phyloP scores from a whole-genome alignment of 768 basidiomycete genomes.

The Tylopilus subfusipes region DNA sequence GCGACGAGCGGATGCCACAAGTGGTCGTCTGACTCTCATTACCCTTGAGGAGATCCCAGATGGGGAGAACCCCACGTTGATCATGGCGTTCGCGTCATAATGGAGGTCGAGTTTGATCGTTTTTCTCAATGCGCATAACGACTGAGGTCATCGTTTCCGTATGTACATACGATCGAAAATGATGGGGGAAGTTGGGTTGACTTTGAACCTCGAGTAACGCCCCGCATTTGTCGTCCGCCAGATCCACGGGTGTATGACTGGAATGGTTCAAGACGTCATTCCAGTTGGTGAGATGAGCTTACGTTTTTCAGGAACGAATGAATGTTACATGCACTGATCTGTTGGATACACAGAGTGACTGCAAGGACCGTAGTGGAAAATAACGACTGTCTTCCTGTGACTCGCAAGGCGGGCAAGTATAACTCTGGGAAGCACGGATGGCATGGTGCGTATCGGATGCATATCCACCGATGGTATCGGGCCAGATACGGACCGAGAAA shows the following conservation, averaged over 20 bases:
- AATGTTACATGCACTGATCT: not conserved
- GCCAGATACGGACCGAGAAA: not conserved
- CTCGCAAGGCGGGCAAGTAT: not conserved
- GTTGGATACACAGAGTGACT: not conserved
- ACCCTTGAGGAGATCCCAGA: constrained; percentile 13
- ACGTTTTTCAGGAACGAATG: not conserved
- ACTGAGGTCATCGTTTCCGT: constrained; percentile 8
- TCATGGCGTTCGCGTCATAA: constrained; percentile 5
- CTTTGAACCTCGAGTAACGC: not conserved
- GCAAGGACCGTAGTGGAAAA: not conserved
- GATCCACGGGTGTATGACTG: constrained; percentile 2
- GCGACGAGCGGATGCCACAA: constrained; percentile 15
- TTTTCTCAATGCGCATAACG: not conserved
- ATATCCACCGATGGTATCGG: not conserved
- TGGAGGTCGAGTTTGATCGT: constrained; percentile 5
- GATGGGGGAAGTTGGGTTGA: not conserved
- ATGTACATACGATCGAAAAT: constrained; percentile 3
- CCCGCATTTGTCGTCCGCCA: constrained; percentile 1
- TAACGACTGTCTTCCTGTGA: not conserved
- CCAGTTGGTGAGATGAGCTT: not conserved
- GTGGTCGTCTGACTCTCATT: not conserved
- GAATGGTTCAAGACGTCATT: constrained; percentile 8
- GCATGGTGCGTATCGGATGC: not conserved
- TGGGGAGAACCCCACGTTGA: constrained; percentile 9
- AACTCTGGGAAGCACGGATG: not conserved